A percentile compares a stretch with the other conserved stretches of the same genome.
phyloP scores from a whole-genome alignment of 2,329 filamentous ascomycete species.

The Stachybotrys chlorohalonatus region DNA sequence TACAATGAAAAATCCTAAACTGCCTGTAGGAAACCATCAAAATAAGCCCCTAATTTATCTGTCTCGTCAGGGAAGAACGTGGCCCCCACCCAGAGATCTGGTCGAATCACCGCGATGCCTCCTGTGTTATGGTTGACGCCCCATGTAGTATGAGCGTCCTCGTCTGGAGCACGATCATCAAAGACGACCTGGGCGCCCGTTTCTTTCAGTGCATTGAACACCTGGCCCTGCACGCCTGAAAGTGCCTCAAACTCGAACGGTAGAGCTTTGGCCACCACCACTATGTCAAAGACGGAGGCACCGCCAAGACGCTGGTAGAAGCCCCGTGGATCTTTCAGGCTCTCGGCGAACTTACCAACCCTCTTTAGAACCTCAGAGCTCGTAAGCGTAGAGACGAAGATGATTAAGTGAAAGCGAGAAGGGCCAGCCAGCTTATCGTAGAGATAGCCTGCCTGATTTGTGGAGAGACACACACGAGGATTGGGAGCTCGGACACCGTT shows the following conservation, averaged over 20 bases:
- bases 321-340: conserved; percentile 6
- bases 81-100: conserved; percentile 3
- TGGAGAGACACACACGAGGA: conserved; percentile 14
- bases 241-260: conserved; percentile 11
- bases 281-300: conserved; percentile 14
- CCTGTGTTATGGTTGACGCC: conserved; percentile 2
- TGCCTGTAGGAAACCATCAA: background rate
- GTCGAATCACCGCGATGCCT: conserved; percentile 1
- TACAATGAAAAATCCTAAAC: background rate
- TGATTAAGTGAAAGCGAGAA: conserved; percentile 16
- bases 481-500: conserved; percentile 21
- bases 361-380: conserved; percentile 6
- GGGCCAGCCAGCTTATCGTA: conserved; percentile 18
- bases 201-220: background rate
- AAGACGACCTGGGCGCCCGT: background rate
- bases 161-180: conserved; percentile 2
- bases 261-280: conserved; percentile 16
- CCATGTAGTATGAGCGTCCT: conserved; percentile 3
- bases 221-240: background rate
- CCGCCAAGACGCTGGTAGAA: conserved; percentile 18
- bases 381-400: conserved; percentile 15
- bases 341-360: conserved; percentile 6
- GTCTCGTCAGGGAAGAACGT: background rate
- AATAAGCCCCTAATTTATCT: background rate
- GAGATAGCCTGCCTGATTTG: conserved; percentile 16